Percentiles rank a stretch among this genome's conserved stretches.
These are phyloP conservation scores for Colletotrichum sp. DNA, from an alignment of 2,329 filamentous ascomycete species.

Conservation along the genomic window DNA sequence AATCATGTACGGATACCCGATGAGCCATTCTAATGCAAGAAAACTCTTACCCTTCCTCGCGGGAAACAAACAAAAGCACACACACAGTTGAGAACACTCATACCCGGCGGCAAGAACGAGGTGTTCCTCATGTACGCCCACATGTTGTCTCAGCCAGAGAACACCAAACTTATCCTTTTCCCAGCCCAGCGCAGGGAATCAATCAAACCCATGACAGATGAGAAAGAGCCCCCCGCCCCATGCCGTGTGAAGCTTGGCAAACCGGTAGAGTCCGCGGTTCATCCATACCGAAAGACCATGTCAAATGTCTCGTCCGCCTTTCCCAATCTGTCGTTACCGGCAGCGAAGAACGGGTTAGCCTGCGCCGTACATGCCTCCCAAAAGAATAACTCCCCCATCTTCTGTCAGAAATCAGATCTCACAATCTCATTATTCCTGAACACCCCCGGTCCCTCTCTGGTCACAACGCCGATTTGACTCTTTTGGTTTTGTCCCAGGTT, in stretches of 20 bases:
- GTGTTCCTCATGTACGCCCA: not conserved
- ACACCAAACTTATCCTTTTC: not conserved
- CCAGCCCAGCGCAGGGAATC: not conserved
- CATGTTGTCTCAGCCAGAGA: not conserved
- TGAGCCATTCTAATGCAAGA: not conserved
- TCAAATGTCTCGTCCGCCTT: not conserved
- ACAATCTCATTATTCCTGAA: not conserved
- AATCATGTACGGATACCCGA: not conserved
- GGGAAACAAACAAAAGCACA: not conserved
- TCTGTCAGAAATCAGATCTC: constrained; percentile 3
- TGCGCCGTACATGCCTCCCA: not conserved
- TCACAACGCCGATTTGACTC: not conserved
- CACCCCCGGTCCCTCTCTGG: not conserved
- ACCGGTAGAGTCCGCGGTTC: not conserved
- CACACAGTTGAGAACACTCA: not conserved
- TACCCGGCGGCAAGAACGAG: not conserved
- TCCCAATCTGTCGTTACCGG: not conserved
- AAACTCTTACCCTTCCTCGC: not conserved
- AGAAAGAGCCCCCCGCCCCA: not conserved
- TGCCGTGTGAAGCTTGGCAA: not conserved
- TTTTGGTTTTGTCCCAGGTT: not conserved
- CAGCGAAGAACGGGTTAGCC: not conserved
- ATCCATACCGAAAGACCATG: not conserved
- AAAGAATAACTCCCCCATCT: not conserved
- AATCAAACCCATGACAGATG: not conserved